Evolutionary conservation across 2,329 filamentous ascomycete genomes (phyloP).

Genomic region (Fusarium keratoplasticum): DNA sequence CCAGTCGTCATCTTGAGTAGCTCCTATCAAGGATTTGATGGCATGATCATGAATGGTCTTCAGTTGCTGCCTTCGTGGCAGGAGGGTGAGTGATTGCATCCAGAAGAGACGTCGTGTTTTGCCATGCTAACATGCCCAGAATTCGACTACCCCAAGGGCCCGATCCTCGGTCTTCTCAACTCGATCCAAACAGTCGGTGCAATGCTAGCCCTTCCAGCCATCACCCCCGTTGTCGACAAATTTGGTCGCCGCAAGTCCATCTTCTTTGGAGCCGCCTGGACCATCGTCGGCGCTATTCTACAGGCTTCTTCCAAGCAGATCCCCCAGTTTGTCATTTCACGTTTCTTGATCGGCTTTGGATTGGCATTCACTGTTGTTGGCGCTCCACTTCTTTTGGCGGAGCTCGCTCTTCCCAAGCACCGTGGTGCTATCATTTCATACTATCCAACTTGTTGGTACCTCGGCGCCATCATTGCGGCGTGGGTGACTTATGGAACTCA

Average conservation of each 20-base stretch:
- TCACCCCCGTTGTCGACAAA: neutral
- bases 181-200: neutral
- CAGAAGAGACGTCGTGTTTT: neutral
- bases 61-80: neutral
- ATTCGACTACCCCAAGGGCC: neutral
- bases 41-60: neutral
- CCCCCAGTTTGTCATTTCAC: neutral
- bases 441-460: neutral
- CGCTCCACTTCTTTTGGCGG: neutral
- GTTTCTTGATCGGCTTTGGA: neutral
- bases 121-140: neutral
- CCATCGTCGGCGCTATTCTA: neutral
- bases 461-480: neutral
- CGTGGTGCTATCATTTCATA: neutral
- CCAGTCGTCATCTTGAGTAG: conserved; percentile 3
- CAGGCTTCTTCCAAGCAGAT: neutral
- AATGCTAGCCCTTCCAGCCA: neutral
- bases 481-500: neutral
- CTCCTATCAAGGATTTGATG: neutral
- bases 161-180: neutral
- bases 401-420: neutral
- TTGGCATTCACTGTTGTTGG: neutral
- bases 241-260: neutral
- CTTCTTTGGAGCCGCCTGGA: neutral
- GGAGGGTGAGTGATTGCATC: neutral